Evolutionary conservation across 495 filamentous ascomycete genomes (phyloP).

Genomic region (Cercophora scortea): DNA sequence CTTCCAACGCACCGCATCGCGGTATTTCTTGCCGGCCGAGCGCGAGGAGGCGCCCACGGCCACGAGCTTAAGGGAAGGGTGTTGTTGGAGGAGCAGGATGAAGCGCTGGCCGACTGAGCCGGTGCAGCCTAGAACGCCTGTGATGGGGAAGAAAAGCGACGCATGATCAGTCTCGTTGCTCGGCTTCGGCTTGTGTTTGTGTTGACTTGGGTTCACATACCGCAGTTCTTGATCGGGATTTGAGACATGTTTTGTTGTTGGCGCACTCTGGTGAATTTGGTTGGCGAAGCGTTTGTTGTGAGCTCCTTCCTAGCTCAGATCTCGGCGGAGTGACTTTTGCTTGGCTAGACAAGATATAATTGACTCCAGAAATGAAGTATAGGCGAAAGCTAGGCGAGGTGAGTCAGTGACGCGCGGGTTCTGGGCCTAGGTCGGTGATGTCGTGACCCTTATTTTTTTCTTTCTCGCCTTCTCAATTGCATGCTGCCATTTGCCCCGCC

Average conservation of each 20-base stretch:
- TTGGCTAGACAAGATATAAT: not conserved
- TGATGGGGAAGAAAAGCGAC: not conserved
- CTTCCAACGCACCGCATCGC: conserved; percentile 79
- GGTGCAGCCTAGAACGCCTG: conserved; percentile 63
- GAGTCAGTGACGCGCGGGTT: not conserved
- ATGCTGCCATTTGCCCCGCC: conserved; percentile 4
- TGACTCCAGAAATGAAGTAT: not conserved
- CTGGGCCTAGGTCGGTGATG: too few species aligned
- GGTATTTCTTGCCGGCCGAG: conserved; percentile 76
- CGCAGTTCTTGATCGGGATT: conserved; percentile 46
- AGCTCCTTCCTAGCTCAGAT: too few species aligned
- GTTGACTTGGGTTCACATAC: conserved; percentile 21
- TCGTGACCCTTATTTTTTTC: not conserved
- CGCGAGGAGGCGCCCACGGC: conserved; percentile 72
- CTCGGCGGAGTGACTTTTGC: not conserved
- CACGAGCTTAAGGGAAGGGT: conserved; percentile 68
- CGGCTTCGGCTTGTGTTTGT: not conserved
- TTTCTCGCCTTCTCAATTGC: not conserved
- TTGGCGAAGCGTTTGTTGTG: too few species aligned
- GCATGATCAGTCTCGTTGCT: not conserved
- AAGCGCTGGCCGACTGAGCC: conserved; percentile 84
- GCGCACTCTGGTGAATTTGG: not conserved
- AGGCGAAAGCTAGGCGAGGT: not conserved
- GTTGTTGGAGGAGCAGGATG: conserved; percentile 70
- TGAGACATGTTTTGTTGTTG: conserved; percentile 32